Conservation (phyloP, 2,329 filamentous ascomycete genomes). For the Colletotrichum sojae region DNA sequence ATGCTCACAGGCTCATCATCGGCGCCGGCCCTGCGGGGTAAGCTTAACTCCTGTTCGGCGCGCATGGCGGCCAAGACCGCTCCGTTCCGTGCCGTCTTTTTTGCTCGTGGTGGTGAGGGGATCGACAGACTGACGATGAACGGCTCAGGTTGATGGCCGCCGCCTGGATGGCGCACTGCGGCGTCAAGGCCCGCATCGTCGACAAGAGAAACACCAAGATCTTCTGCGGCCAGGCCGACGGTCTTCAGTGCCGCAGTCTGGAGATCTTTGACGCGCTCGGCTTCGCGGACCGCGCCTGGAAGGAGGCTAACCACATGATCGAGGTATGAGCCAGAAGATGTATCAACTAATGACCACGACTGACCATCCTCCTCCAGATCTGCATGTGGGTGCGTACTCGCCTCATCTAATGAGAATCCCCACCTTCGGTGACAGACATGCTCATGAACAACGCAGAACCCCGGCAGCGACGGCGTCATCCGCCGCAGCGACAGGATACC, state of each 20-base stretch:
- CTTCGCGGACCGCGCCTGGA: constrained; percentile 74
- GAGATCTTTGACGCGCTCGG: constrained; percentile 83
- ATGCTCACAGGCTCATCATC: constrained; percentile 54
- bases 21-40: constrained; percentile 51
- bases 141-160: constrained; percentile 60
- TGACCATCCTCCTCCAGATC: constrained; percentile 20
- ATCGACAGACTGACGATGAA: constrained; percentile 6
- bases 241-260: constrained; percentile 73
- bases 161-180: constrained; percentile 58
- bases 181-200: constrained; percentile 58
- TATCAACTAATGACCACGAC: constrained; percentile 22
- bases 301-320: constrained; percentile 78
- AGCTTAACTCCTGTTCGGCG: neutral
- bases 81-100: neutral
- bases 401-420: too few relatives aligned
- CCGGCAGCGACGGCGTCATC: constrained; percentile 70
- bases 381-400: constrained; percentile 38
- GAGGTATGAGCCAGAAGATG: constrained; percentile 62
- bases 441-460: constrained; percentile 66
- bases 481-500: constrained; percentile 71
- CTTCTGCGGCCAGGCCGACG: constrained; percentile 61
- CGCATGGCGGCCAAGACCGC: neutral
- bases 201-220: constrained; percentile 59
- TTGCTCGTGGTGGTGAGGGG: neutral
- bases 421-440: neutral